Evolutionary conservation across 2,329 filamentous ascomycete genomes (phyloP).

Genomic region (Arthrobotrys conoides): DNA sequence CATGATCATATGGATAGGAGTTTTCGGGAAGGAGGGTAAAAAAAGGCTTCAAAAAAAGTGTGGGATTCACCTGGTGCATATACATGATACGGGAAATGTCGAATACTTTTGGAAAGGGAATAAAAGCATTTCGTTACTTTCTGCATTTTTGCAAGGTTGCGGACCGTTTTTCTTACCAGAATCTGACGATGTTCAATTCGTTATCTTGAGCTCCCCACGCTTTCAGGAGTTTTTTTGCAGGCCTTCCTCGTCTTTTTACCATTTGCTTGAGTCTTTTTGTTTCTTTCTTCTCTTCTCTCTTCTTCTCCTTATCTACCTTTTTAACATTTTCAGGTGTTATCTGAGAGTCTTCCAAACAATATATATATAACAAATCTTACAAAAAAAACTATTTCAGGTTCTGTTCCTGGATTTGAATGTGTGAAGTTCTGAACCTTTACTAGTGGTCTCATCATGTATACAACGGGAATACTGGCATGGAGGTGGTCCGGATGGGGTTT

Average conservation of each 20-base stretch:
- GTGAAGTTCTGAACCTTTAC: neutral
- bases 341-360: conserved; percentile 15
- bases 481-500: neutral
- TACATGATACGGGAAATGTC: conserved; percentile 17
- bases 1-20: conserved; percentile 19
- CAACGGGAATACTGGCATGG: conserved; percentile 18
- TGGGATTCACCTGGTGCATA: conserved; percentile 33
- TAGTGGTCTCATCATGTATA: conserved; percentile 38
- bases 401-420: neutral
- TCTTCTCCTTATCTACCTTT: neutral
- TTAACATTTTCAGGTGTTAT: conserved; percentile 53
- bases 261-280: conserved; percentile 1
- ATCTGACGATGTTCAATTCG: neutral
- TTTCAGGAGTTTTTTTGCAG: conserved; percentile 11
- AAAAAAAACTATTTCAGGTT: conserved; percentile 2
- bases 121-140: conserved; percentile 8
- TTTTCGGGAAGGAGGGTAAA: conserved; percentile 6
- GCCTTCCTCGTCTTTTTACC: conserved; percentile 15
- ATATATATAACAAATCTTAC: neutral
- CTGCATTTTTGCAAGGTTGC: conserved; percentile 16
- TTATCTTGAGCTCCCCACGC: neutral
- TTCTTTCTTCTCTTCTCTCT: conserved; percentile 3
- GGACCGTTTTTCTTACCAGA: conserved; percentile 6
- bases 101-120: neutral
- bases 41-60: conserved; percentile 18